phyloP scores from a whole-genome alignment of 2,329 filamentous ascomycete genomes.

The Paramyrothecium sp. region DNA sequence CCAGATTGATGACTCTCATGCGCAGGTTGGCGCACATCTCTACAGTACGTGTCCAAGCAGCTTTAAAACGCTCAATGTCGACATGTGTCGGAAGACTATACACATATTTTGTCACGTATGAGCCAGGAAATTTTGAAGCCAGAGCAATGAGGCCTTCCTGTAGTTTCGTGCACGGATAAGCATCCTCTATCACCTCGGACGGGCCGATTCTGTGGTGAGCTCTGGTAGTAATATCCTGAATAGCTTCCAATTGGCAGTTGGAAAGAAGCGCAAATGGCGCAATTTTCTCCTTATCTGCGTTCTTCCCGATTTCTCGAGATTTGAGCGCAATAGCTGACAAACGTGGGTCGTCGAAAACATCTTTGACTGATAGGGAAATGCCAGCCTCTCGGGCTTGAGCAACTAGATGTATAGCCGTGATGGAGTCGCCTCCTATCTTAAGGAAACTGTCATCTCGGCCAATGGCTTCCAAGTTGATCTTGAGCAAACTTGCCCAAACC shows the following conservation, averaged over 20 bases:
- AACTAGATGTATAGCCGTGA: constrained; percentile 18
- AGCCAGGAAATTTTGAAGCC: background rate
- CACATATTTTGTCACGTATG: background rate
- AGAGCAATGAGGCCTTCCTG: constrained; percentile 4
- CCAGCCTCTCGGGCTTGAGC: constrained; percentile 5
- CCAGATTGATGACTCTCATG: background rate
- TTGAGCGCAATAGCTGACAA: constrained; percentile 1
- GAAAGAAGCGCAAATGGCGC: background rate
- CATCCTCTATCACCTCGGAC: background rate
- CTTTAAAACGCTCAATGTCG: background rate
- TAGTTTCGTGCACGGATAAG: constrained; percentile 3
- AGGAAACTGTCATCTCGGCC: constrained; percentile 25
- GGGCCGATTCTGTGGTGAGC: no score
- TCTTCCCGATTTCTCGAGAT: background rate
- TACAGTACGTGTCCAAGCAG: background rate
- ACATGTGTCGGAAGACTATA: background rate
- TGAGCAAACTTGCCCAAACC: constrained; percentile 7
- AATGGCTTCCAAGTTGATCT: constrained; percentile 16
- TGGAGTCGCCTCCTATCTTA: constrained; percentile 22
- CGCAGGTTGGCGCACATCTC: background rate
- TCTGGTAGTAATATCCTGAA: background rate
- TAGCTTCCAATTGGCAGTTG: background rate
- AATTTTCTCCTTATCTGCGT: background rate
- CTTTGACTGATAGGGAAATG: constrained; percentile 8
- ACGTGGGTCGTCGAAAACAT: constrained; percentile 14